Percentiles rank a stretch among this genome's conserved stretches.
Conservation (phyloP, 306 rosid species). For the Alnus glutinosa region DNA sequence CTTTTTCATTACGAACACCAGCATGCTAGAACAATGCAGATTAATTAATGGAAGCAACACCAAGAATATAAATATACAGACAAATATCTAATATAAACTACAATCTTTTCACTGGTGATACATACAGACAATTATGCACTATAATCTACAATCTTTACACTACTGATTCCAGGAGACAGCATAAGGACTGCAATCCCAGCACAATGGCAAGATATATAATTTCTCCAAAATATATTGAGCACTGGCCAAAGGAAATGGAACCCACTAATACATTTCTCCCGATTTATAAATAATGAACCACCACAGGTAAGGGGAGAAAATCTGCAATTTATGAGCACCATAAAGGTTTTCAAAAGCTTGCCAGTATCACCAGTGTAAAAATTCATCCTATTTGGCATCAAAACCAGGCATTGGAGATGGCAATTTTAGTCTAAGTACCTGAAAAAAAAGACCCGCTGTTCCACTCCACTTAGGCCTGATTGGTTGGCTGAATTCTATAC, state of each 20-base stretch:
- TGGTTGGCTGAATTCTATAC: constrained; percentile 89
- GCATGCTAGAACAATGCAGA: constrained; percentile 59
- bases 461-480: constrained; percentile 98
- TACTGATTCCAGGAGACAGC: background rate
- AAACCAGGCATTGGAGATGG: constrained; percentile 8
- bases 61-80: background rate
- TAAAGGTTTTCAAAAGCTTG: background rate
- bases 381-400: background rate
- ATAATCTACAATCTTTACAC: background rate
- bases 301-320: background rate
- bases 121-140: background rate
- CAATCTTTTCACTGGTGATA: background rate
- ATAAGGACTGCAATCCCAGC: background rate
- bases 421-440: constrained; percentile 49
- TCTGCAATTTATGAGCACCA: constrained; percentile 16
- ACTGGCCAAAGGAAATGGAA: background rate
- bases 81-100: background rate
- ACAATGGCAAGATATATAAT: background rate
- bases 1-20: constrained; percentile 74
- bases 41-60: background rate
- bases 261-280: background rate
- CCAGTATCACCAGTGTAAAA: background rate
- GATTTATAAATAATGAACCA: background rate
- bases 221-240: background rate
- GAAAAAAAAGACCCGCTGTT: constrained; percentile 82